Evolutionary conservation across 2,329 filamentous ascomycete species (phyloP).

Genomic region (Talaromyces sp.): DNA sequence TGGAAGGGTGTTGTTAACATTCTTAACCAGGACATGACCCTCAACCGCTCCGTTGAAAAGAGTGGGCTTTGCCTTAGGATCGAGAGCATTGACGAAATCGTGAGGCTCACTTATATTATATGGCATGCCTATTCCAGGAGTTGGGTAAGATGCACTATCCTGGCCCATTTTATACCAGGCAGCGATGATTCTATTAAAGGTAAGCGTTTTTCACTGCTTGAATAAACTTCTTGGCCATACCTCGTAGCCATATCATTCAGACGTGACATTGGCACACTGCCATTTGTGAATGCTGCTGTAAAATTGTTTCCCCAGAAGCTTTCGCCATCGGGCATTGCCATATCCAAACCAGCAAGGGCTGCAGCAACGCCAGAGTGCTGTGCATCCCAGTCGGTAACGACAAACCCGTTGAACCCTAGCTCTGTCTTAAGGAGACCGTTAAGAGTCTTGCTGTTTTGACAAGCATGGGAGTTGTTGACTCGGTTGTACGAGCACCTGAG

Average conservation of each 20-base stretch:
- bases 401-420: slow-evolving; percentile 46
- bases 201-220: background rate
- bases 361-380: slow-evolving; percentile 30
- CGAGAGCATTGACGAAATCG: slow-evolving; percentile 53
- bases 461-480: slow-evolving; percentile 45
- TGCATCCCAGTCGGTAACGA: slow-evolving; percentile 42
- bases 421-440: slow-evolving; percentile 47
- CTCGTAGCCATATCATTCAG: slow-evolving; percentile 40
- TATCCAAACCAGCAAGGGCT: slow-evolving; percentile 41
- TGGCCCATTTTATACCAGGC: slow-evolving; percentile 42
- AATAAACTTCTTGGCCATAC: background rate
- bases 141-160: slow-evolving; percentile 23
- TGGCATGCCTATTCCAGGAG: slow-evolving; percentile 9
- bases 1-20: slow-evolving; percentile 45
- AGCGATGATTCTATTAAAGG: slow-evolving; percentile 37
- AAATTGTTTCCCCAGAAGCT: slow-evolving; percentile 24
- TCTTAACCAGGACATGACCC: slow-evolving; percentile 45
- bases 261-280: slow-evolving; percentile 33
- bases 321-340: slow-evolving; percentile 39
- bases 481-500: slow-evolving; percentile 29
- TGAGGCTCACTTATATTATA: slow-evolving; percentile 52
- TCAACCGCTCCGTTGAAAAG: slow-evolving; percentile 2
- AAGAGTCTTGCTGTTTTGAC: slow-evolving; percentile 42
- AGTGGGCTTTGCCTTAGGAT: background rate
- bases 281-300: slow-evolving; percentile 32